Base-by-base conservation (phyloP, 352 stramenopile species). In the Globisporangium radiosum region DNA sequence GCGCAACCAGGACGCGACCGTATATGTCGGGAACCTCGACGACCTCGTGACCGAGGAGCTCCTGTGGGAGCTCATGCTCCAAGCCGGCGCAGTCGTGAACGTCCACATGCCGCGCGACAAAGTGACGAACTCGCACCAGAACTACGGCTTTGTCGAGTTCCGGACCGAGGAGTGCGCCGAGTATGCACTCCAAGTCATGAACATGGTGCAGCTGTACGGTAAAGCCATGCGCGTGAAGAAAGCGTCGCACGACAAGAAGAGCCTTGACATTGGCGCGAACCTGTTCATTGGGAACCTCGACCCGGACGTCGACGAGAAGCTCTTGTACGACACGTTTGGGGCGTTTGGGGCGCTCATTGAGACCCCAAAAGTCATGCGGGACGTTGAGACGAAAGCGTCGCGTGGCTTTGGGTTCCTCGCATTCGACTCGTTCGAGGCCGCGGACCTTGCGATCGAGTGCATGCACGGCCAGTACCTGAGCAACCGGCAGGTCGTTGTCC, bases 71-170 rank as follows among this genome's bases (percentile, higher is more conserved):
- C 82, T 97, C 14, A 95, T 96, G 87, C 74, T 95, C 39, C 85
- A 97, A 69, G 94, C 97, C 17, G 97, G 96, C 13, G 89, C 90
- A n/a, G 93, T 99, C 44, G 89, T 96, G 62, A 98, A 97, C 63
- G 95, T 99, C 42, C 96, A 98, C 76, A 99, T 99, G 95, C 97
- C 97, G 33, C 97, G 97, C 59, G 97, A 99, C 71, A 99, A 99
- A 78, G 76, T 99, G 10, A 97, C 93, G 44, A 87, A 84, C n/a
- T 66, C 75, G 51, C 93, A 98, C 76, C 84, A 97, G 72, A 97
- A 97, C 56, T 99, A 98, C 69, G 97, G 94, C 40, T 99, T 99
- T 73, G 93, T 99, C n/a, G 97, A 99, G 83, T 99, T 99, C 74
- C 78, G 96, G 36, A 89, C 92, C 43, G 91, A 98, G 57, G 85